A percentile compares a stretch with the other conserved stretches of the same genome.
Evolutionary conservation across 2,329 filamentous ascomycete genomes (phyloP).

Genomic region (Xylariaceae sp.): DNA sequence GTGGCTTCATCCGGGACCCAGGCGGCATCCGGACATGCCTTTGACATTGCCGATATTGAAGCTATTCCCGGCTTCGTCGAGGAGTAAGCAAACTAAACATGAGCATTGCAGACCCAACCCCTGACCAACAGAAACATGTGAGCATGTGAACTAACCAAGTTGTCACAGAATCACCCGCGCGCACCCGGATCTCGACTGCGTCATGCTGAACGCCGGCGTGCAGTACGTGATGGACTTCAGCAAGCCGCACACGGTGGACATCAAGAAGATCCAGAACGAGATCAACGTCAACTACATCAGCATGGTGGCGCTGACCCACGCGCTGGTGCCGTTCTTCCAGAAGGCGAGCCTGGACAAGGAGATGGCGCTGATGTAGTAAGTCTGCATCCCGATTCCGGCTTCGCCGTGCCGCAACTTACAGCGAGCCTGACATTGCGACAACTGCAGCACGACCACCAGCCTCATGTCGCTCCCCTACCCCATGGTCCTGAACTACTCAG

Average conservation of each 20-base stretch:
- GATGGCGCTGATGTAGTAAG: no score
- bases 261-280: conserved; percentile 30
- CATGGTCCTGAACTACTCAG: conserved; percentile 36
- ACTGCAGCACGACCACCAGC: conserved; percentile 22
- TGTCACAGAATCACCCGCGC: conserved; percentile 25
- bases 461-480: conserved; percentile 35
- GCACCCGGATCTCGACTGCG: conserved; percentile 37
- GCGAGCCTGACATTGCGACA: conserved; percentile 21
- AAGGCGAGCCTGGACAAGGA: conserved; percentile 2
- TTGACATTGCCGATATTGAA: conserved; percentile 35
- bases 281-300: conserved; percentile 38
- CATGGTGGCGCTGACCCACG: conserved; percentile 34
- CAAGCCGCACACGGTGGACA: conserved; percentile 31
- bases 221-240: conserved; percentile 37
- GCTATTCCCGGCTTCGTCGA: conserved; percentile 32
- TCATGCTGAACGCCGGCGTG: conserved; percentile 44
- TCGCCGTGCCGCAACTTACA: no score
- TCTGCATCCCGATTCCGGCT: no score
- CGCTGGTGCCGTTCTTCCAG: conserved; percentile 36
- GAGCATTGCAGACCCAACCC: background rate
- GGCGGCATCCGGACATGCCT: conserved; percentile 29
- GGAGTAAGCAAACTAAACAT: no score
- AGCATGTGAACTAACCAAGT: conserved; percentile 25
- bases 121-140: conserved; percentile 36
- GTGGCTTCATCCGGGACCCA: conserved; percentile 36